Base-by-base conservation (phyloP, 305 asterid genomes). In the Fraxinus platypoda region DNA sequence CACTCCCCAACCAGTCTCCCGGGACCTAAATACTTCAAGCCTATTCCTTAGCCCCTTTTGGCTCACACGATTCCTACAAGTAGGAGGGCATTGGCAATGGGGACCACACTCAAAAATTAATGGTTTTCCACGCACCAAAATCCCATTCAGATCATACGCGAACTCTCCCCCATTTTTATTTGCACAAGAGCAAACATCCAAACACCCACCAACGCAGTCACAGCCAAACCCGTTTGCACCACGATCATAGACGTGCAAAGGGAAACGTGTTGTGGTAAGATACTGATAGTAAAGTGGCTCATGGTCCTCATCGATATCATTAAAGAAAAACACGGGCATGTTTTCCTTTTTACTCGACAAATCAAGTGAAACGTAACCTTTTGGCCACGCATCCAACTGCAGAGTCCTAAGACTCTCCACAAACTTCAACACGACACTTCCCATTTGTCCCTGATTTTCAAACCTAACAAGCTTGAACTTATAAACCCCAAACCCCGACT, bases 1-100 rank as follows among this genome's bases (percentile, higher is more conserved):
- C 78, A 89, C 92, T 70, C 92, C 92, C 92, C 92, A 89, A 72
- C 91, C 91, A 43, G 92, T 89, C 82, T 88, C 92, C 62, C 82
- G 84, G 8, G 92, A 89, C 66, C 92, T 88, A 57, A 89, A 89
- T 75, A 89, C 88, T 78, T 89, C 92, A 68, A 89, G 84, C 68
- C 89, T 82, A 75, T 89, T 81, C 81, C 82, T 87, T 68, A 89
- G 83, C 17, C 92, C 92, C 33, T 84, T 88, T 78, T 89, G 92
- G 81, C 88, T 88, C 83, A 89, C 91, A 15, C 92, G 83, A 66
- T 89, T 89, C 75, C 88, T 66, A 46, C 91, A 89, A 59, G 81
- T 78, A 17, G 88, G 81, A 15, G 92, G 88, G 81, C 92, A 89
- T 2, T 37, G 83, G 73, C 92, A 89, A 70, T 86, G 88, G 8